Percentiles rank a stretch among this genome's conserved stretches.
These are phyloP conservation scores for Lycium barbarum DNA, from an alignment of 257 asterid genomes.

Conservation along the genomic window DNA sequence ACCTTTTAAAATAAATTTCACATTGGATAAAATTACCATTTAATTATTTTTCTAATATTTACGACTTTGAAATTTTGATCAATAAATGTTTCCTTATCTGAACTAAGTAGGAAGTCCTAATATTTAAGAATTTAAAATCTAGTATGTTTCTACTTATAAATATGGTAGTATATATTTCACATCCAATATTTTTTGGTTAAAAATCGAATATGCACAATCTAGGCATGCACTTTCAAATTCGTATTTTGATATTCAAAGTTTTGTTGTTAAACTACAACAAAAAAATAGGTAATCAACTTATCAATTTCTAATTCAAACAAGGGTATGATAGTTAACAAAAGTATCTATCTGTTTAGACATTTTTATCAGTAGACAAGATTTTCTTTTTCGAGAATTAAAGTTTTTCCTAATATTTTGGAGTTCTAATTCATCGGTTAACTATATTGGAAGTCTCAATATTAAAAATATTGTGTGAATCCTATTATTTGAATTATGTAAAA, in stretches of 20 bases:
- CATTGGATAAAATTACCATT: neutral
- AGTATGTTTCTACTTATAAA: no score
- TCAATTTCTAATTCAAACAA: no score
- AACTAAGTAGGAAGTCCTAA: neutral
- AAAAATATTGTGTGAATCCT: neutral
- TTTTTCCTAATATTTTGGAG: neutral
- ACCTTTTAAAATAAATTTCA: neutral
- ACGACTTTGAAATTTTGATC: no score
- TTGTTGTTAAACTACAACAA: neutral
- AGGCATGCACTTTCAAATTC: neutral
- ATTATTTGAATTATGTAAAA: no score
- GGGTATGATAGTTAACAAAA: no score
- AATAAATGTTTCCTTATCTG: neutral
- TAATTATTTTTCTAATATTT: neutral
- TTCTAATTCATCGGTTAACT: neutral
- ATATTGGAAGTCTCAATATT: neutral
- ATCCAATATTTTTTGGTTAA: neutral
- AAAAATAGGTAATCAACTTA: neutral
- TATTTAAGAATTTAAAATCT: no score
- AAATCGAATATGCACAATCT: neutral
- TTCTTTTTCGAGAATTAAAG: no score
- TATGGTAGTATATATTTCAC: neutral
- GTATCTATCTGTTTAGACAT: no score
- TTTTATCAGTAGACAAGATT: no score
- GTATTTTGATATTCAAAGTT: neutral